Percentiles rank a stretch among this genome's conserved stretches.
Conservation (phyloP, 1,284 basidiomycete genomes). For the Leucoagaricus sp. region DNA sequence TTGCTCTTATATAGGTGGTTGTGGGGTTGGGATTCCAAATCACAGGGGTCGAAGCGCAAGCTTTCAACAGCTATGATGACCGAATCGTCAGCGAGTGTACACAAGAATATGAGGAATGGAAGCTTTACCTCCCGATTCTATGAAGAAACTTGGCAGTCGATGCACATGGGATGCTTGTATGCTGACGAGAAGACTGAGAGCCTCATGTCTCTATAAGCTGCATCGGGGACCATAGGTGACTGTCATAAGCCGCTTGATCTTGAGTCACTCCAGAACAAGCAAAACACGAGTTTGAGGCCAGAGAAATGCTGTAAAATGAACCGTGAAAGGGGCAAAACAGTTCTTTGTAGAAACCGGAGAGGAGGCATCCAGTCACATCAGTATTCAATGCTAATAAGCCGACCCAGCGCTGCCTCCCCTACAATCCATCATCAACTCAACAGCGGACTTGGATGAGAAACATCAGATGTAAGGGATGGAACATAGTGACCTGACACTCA, state of each 20-base stretch:
- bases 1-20: background rate
- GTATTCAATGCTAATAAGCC: constrained; percentile 1
- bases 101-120: background rate
- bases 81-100: too few species aligned
- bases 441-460: too few species aligned
- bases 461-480: too few species aligned
- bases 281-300: background rate
- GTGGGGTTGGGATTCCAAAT: background rate
- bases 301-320: constrained; percentile 6
- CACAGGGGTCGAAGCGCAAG: background rate
- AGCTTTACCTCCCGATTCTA: background rate
- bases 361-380: constrained; percentile 1
- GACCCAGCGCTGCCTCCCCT: background rate
- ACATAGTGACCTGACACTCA: too few species aligned
- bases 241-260: background rate
- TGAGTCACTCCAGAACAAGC: constrained; percentile 1
- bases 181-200: background rate
- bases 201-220: background rate
- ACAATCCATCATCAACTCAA: too few species aligned
- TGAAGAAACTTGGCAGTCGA: background rate
- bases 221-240: background rate
- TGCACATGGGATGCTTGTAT: background rate
- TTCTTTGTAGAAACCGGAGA: background rate
- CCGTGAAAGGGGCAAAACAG: background rate
- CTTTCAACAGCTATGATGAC: background rate